These are phyloP conservation scores for Cordyceps cateniannulata DNA, from an alignment of 2,329 filamentous ascomycete genomes.

Conservation along the genomic window DNA sequence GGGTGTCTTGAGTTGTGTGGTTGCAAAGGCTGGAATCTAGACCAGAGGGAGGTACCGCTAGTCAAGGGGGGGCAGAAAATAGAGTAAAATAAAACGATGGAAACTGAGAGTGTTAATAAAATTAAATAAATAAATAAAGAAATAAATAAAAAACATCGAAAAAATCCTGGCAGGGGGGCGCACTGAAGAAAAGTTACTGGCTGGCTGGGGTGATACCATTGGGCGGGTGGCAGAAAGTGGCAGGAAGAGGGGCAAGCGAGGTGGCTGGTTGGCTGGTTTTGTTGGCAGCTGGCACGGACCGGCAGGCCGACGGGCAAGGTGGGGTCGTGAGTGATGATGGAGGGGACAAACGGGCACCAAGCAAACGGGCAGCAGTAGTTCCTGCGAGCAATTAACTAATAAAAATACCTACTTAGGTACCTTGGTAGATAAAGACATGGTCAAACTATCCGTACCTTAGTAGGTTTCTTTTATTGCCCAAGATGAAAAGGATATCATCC, in stretches of 20 bases:
- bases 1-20: not conserved
- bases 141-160: not conserved
- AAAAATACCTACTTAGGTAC: not conserved
- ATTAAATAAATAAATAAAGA: not conserved
- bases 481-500: not conserved
- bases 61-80: not conserved
- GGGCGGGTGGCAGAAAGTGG: not conserved
- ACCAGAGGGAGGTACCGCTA: not conserved
- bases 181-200: not conserved
- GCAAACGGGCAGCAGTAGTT: not conserved
- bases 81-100: not conserved
- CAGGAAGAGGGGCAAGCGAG: not conserved
- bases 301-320: not conserved
- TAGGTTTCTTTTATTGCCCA: no score
- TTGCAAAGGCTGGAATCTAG: not conserved
- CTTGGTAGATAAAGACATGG: no score
- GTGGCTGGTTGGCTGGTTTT: not conserved
- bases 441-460: no score
- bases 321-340: not conserved
- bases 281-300: conserved; percentile 6
- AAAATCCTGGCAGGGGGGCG: not conserved
- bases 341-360: not conserved
- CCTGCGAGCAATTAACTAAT: not conserved
- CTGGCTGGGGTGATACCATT: not conserved
- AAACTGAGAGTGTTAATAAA: not conserved